Evolutionary conservation across 257 asterid species (phyloP).

Genomic region (Schizonepeta tenuifolia): DNA sequence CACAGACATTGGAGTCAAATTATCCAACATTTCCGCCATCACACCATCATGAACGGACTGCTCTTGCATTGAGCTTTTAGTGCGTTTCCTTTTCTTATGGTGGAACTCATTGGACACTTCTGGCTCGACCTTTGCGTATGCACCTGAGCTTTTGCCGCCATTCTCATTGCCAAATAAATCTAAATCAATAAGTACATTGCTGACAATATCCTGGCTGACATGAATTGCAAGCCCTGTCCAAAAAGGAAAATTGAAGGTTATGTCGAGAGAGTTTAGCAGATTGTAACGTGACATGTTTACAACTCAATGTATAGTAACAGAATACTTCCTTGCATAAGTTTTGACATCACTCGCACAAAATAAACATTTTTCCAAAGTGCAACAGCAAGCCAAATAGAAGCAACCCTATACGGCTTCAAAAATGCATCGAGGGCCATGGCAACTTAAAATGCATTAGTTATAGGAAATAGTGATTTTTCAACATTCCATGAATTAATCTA

Average conservation of each 20-base stretch:
- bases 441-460: background rate
- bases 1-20: constrained; percentile 52
- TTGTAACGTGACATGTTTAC: background rate
- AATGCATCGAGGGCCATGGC: too few relatives aligned
- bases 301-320: background rate
- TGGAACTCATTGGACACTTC: constrained; percentile 41
- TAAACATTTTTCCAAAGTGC: constrained; percentile 1
- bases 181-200: constrained; percentile 64
- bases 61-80: constrained; percentile 44
- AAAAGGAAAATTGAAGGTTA: constrained; percentile 13
- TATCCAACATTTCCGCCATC: constrained; percentile 44
- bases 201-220: constrained; percentile 55
- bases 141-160: constrained; percentile 39
- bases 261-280: constrained; percentile 13
- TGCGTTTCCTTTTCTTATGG: constrained; percentile 79
- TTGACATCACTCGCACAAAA: background rate
- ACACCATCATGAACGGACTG: constrained; percentile 46
- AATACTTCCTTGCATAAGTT: constrained; percentile 6
- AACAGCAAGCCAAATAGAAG: background rate
- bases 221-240: constrained; percentile 68
- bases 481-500: constrained; percentile 2
- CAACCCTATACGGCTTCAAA: background rate
- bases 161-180: constrained; percentile 44
- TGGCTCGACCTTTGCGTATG: constrained; percentile 42
- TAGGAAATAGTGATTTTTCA: background rate